A percentile compares a stretch with the other conserved stretches of the same genome.
Conservation (phyloP, 148 eudicot genomes). For the Dianthus caryophyllus region DNA sequence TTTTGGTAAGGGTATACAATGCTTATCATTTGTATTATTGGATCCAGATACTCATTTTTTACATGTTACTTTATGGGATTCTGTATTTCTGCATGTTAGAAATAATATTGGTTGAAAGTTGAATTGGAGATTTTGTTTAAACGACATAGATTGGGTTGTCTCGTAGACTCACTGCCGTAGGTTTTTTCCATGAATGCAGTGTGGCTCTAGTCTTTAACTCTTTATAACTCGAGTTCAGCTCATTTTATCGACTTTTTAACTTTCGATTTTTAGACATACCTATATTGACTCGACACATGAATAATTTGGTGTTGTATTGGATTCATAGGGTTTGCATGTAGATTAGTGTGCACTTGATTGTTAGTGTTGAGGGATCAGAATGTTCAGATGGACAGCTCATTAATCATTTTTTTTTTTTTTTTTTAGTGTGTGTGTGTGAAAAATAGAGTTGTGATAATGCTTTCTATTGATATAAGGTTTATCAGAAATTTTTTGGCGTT, state of each 20-base stretch:
- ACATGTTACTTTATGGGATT: neutral
- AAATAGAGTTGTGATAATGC: neutral
- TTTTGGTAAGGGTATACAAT: slow-evolving; percentile 62
- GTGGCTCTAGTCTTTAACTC: neutral
- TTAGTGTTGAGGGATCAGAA: neutral
- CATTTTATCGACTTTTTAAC: neutral
- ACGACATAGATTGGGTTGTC: neutral
- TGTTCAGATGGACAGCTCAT: neutral
- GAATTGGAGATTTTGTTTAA: neutral
- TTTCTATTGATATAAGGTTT: neutral
- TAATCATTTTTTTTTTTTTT: neutral
- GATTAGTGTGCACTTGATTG: neutral
- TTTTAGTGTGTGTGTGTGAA: neutral
- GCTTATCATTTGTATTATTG: neutral
- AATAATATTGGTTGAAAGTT: neutral
- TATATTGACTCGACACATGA: neutral
- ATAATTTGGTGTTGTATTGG: neutral
- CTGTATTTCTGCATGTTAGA: slow-evolving; percentile 1
- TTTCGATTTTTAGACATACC: neutral
- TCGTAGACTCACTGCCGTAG: neutral
- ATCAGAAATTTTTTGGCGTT: neutral
- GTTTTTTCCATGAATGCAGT: neutral
- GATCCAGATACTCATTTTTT: neutral
- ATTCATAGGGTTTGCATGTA: neutral
- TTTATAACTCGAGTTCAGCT: neutral